Base-by-base conservation (phyloP, 116 monocot genomes). In the Zostera marina region DNA sequence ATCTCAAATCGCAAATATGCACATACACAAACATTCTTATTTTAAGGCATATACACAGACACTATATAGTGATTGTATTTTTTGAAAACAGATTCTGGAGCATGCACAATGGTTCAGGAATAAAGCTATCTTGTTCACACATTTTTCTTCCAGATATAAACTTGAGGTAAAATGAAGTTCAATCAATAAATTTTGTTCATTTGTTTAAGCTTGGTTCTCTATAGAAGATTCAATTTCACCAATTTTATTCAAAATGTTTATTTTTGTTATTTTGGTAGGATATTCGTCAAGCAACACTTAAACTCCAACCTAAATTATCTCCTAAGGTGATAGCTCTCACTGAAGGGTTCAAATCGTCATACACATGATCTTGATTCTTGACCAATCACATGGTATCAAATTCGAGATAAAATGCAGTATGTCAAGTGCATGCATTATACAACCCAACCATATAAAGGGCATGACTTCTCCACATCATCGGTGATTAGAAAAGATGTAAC, bases 71-170 rank as follows among this genome's bases (percentile, higher is more conserved):
- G n/a, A n/a, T n/a, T n/a, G n/a, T n/a, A 32, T 32, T 2, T 32
- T 32, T 32, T 32, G 32, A 32, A 32, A 0, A 32, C 47, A 98
- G 96, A 85, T 98, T 44, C 76, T 89, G 68, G 90, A 89, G 44
- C 58, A 89, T 66, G 78, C 86, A 25, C 62, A 89, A 57, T 98
- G 96, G 96, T 85, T 98, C 22, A 70, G 80, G 46, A 98, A 98
- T 74, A 80, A 89, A 61, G 61, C 90, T n/a, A 86, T 98, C 43
- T 59, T 98, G 23, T 83, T 98, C 39, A 98, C 90, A 1, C 85
- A 98, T 74, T 98, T 98, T 45, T 98, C 96, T 39, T 76, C 85
- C 13, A 73, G 96, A 42, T 98, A 98, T 57, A 89, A 80, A 72
- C 61, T 79, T 22, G 96, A 98, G 90, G 96, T 83, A 41, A 63